Conservation (phyloP, 2,329 filamentous ascomycete genomes). For the Esteya vermicola region DNA sequence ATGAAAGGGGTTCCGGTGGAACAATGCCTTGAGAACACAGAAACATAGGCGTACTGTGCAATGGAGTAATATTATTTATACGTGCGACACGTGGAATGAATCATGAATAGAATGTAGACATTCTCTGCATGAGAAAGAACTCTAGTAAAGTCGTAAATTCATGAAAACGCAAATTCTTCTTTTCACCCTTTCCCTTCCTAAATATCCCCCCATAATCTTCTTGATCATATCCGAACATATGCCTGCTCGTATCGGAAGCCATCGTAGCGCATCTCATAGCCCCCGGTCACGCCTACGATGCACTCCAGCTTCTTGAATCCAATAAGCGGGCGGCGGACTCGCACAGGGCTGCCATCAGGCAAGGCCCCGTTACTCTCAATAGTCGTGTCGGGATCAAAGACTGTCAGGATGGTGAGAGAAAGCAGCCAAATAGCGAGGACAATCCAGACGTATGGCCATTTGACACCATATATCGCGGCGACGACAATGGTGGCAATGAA, state of each 20-base stretch:
- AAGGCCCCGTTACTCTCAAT: background rate
- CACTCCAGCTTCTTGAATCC: background rate
- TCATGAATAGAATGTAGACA: no score
- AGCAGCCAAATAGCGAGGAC: background rate
- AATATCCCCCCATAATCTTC: no score
- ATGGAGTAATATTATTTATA: no score
- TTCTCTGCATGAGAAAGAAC: no score
- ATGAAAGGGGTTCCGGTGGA: no score
- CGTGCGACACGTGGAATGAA: no score
- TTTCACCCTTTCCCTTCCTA: no score
- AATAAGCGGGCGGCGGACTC: background rate
- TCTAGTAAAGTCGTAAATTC: no score
- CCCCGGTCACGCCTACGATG: background rate
- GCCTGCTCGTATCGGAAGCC: background rate
- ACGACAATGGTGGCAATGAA: background rate
- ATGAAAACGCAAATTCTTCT: no score
- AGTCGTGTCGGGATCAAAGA: background rate
- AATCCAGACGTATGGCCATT: background rate
- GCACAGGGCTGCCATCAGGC: background rate
- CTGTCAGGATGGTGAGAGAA: background rate
- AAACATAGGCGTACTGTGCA: no score
- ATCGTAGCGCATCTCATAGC: background rate
- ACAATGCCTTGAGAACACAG: no score
- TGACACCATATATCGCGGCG: background rate
- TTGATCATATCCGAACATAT: background rate